phyloP scores from a whole-genome alignment of 2,329 filamentous ascomycete genomes.

The Colletotrichum sidae region DNA sequence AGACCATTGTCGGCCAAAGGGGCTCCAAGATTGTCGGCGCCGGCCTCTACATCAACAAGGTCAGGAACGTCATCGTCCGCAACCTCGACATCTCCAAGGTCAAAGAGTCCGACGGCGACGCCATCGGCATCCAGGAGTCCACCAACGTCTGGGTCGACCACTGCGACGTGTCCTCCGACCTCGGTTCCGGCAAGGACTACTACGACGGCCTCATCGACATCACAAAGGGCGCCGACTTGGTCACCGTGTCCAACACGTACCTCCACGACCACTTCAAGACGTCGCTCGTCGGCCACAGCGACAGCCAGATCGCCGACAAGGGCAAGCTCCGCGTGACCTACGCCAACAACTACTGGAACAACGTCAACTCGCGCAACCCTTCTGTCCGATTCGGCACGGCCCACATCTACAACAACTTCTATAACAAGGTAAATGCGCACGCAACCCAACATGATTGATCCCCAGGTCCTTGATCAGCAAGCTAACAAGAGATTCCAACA shows the following conservation, averaged over 20 bases:
- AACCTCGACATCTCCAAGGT: slow-evolving; percentile 71
- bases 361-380: slow-evolving; percentile 73
- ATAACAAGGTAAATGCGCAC: slow-evolving; percentile 12
- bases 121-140: slow-evolving; percentile 67
- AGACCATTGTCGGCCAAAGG: slow-evolving; percentile 56
- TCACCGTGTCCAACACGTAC: slow-evolving; percentile 60
- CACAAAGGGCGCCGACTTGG: slow-evolving; percentile 71
- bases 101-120: slow-evolving; percentile 67
- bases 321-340: slow-evolving; percentile 74
- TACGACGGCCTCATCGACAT: slow-evolving; percentile 75
- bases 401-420: slow-evolving; percentile 68
- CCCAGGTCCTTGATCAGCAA: neutral
- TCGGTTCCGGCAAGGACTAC: slow-evolving; percentile 73
- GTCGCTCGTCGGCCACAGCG: slow-evolving; percentile 69
- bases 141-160: slow-evolving; percentile 77
- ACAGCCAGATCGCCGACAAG: slow-evolving; percentile 67
- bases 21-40: slow-evolving; percentile 55
- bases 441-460: no score
- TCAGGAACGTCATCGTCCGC: slow-evolving; percentile 70
- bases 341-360: slow-evolving; percentile 73
- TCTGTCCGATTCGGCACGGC: slow-evolving; percentile 74
- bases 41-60: slow-evolving; percentile 64
- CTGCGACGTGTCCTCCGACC: slow-evolving; percentile 72
- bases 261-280: slow-evolving; percentile 67
- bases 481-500: slow-evolving; percentile 31